Conservation (phyloP, 768 basidiomycete genomes). For the Fibroporia radiculosa region DNA sequence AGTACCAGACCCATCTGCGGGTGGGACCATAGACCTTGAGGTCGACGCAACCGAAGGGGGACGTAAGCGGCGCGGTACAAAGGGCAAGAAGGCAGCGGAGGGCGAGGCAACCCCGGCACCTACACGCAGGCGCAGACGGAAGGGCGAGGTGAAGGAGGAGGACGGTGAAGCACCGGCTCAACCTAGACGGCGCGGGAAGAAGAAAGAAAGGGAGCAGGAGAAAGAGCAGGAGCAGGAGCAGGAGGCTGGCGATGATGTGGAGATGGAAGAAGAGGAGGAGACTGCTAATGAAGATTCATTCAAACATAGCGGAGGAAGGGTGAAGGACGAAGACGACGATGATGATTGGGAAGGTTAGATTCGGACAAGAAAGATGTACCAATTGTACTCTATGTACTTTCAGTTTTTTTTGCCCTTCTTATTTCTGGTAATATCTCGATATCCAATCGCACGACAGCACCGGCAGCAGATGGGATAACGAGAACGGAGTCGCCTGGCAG, state of each 20-base stretch:
- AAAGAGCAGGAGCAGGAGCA: constrained; percentile 32
- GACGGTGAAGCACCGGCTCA: constrained; percentile 27
- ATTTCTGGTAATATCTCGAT: too few relatives aligned
- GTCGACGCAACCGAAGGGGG: constrained; percentile 38
- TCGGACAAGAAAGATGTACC: not conserved
- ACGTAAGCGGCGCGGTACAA: constrained; percentile 56
- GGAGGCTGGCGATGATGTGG: constrained; percentile 35
- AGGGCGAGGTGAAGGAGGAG: constrained; percentile 18
- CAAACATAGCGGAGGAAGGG: not conserved
- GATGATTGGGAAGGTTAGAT: constrained; percentile 29
- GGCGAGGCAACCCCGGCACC: constrained; percentile 29
- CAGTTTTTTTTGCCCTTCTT: constrained; percentile 21
- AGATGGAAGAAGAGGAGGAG: constrained; percentile 29
- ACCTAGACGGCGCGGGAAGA: constrained; percentile 33
- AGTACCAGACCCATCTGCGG: constrained; percentile 82
- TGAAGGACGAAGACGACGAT: constrained; percentile 29
- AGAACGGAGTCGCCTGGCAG: too few relatives aligned
- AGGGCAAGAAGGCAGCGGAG: constrained; percentile 34
- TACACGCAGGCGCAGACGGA: constrained; percentile 36
- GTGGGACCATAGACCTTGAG: constrained; percentile 70
- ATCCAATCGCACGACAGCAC: too few relatives aligned
- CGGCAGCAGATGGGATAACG: too few relatives aligned
- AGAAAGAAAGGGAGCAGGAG: constrained; percentile 22
- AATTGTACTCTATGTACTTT: not conserved
- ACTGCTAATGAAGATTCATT: constrained; percentile 3